A percentile compares a stretch with the other conserved stretches of the same genome.
phyloP scores from a whole-genome alignment of 441 rosid species.

The Eutrema salsugineum region DNA sequence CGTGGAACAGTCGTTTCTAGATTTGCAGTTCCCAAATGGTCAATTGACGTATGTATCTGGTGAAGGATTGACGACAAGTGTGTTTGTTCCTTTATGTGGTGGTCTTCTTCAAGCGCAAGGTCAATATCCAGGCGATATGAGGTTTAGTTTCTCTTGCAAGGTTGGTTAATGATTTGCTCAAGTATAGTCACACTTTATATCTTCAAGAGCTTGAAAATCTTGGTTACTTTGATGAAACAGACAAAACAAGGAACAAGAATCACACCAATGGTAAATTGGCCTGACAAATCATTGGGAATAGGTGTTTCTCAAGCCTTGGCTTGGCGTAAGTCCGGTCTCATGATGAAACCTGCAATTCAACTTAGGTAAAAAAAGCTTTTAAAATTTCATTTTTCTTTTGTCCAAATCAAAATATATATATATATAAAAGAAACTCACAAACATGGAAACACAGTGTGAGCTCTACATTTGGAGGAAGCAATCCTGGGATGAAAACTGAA shows the following conservation, averaged over 20 bases:
- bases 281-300: constrained; percentile 76
- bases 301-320: constrained; percentile 80
- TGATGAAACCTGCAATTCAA: constrained; percentile 79
- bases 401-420: background rate
- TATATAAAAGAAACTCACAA: background rate
- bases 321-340: constrained; percentile 84
- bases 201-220: constrained; percentile 35
- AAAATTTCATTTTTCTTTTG: background rate
- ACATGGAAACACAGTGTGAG: constrained; percentile 41
- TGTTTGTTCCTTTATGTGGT: constrained; percentile 76
- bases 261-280: constrained; percentile 88
- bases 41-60: constrained; percentile 88
- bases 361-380: constrained; percentile 45
- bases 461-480: constrained; percentile 90
- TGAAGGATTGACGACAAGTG: constrained; percentile 90
- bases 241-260: constrained; percentile 86
- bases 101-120: constrained; percentile 98
- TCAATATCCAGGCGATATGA: constrained; percentile 98
- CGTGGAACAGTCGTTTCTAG: constrained; percentile 75
- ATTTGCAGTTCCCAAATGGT: constrained; percentile 94
- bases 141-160: constrained; percentile 85
- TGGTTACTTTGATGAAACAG: constrained; percentile 35
- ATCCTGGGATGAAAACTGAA: constrained; percentile 76
- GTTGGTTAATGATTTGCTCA: constrained; percentile 31
- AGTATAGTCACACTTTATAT: constrained; percentile 17